Base-by-base conservation (phyloP, 768 basidiomycete species). In the Pleurotus citrinopileatus region DNA sequence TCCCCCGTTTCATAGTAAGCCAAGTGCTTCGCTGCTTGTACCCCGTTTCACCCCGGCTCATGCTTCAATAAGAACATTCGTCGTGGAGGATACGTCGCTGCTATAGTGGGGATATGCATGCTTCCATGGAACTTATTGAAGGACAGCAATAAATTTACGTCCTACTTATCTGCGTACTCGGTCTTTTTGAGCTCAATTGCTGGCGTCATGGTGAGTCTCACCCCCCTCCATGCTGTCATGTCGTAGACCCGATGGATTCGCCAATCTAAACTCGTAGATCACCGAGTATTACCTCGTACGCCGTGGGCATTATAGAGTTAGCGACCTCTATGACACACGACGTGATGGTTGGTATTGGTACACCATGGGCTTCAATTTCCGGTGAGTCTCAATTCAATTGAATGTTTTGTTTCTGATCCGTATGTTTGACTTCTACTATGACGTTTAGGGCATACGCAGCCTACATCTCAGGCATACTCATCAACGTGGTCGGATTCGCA, bases 401-500 rank as follows among this genome's bases (percentile, higher is more conserved):
- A 20, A 23, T n/a, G n/a, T n/a, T n/a, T n/a, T n/a, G n/a, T n/a
- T n/a, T n/a, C n/a, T n/a, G n/a, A n/a, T n/a, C n/a, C n/a, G n/a
- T n/a, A n/a, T n/a, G n/a, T n/a, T n/a, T n/a, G n/a, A n/a, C n/a
- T n/a, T n/a, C n/a, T 45, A 28, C 25, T 7, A 50, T 37, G 29
- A 23, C 29, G 23, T 36, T 15, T 60, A 83, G 82, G 26, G 84
- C 86, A 7, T 88, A 87, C 56, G 75, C 76, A 0, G 83, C 84
- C 1, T 89, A 89, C 64, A 73, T 87, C 52, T 63, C 83, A 29
- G 89, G 91, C 15, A 89, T 94, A 58, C 73, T 88, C 7, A 86
- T 92, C 67, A 93, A 93, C 65, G 82, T 89, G 12, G 84, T 89
- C 34, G 91, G 89, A 5, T 93, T 93, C 57, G 85, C 83, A 9